Evolutionary conservation across 2,329 filamentous ascomycete species (phyloP), one percentile per base, ranked within the genome.

Genomic region (Chaetomium globosum): DNA sequence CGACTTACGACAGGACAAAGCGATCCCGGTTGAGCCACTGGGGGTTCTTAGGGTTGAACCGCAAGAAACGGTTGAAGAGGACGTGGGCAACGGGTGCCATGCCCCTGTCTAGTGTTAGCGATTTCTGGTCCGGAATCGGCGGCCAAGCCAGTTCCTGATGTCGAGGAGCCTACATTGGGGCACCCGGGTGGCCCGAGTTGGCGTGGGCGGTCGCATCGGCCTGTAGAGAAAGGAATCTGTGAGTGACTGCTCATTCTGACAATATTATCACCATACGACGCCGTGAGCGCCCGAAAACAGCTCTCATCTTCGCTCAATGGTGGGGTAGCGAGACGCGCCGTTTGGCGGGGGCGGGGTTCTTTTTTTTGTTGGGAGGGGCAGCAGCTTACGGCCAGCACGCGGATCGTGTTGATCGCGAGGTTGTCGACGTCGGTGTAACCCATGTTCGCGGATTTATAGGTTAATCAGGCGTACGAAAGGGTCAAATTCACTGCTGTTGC

Each of bases 31-130:
- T 98, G 75, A 95, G 76, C 93, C 93, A 99, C 71, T 92, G 85
- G 74, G 95, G 92, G 87, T 97, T 97, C 89, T 97, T 96, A 75
- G 95, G 95, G 89, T 98, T 99, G 87, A 97, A 99, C 80, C 83
- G 96, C 92, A 99, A 92, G 86, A 97, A 96, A 81, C 95, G 96
- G 88, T 97, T 96, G 85, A 92, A 99, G 71, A 99, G 88, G 76
- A 98, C 92, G 86, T 98, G 95, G 80, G 95, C 89, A 76, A 93
- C 88, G 69, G 95, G 94, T 76, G 95, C 95, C 92, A 98, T 87
- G 78, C 87, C 87, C 86, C 86, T 88, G 68, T 21, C 23, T 57
- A 19, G 70, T 67, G 73, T 81, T 71, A 81, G 77, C 73, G 48
- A 26, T 56, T 52, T 55, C 36, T 21, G 49, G 19, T 49, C 61